Evolutionary conservation across 306 rosid genomes (phyloP), one percentile per base, ranked within the genome.

Genomic region (Prunus davidiana): DNA sequence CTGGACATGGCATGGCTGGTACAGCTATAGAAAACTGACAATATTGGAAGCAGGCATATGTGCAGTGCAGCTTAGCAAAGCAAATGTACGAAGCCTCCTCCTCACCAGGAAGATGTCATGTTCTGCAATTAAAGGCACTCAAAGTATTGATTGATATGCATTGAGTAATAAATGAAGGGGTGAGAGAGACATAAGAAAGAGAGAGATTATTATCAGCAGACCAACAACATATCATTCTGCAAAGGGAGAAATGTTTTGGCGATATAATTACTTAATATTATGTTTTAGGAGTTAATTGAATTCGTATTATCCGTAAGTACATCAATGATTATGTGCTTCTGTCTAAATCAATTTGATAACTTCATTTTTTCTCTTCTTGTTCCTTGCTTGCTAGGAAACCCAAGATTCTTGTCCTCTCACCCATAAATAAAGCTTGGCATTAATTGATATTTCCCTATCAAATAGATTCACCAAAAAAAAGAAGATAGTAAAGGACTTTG

Each of bases 31-130:
- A 61, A 6, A 64, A 60, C 46, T 45, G 77, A 46, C 77, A 73
- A 73, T 8, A 45, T 25, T 51, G 69, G 69, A 73, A 73, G 58
- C 45, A 46, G n/a, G 62, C 64, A 25, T 20, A n/a, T 15, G 55
- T 1, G 3, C 5, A 22, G 47, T 60, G 45, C 30, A 60, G 69
- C 47, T 45, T 73, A 73, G 47, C 60, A 61, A 60, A 8, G 47
- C 30, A 61, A 61, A 60, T 16, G 76, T 72, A 38, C 66, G 66
- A 72, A 63, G 51, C 43, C 12, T 38, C 43, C 43, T 38, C 55
- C 25, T 32, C 27, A 5, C 71, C 69, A 73, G 19, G 28, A 73
- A 61, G 19, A 46, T 45, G 45, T 62, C 77, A 46, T 74, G 61
- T 27, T 74, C 49, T 62, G 65, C 34, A 58, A 25, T 27, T 61